Conservation (phyloP, 257 asterid genomes). For the Scutellaria barbata region DNA sequence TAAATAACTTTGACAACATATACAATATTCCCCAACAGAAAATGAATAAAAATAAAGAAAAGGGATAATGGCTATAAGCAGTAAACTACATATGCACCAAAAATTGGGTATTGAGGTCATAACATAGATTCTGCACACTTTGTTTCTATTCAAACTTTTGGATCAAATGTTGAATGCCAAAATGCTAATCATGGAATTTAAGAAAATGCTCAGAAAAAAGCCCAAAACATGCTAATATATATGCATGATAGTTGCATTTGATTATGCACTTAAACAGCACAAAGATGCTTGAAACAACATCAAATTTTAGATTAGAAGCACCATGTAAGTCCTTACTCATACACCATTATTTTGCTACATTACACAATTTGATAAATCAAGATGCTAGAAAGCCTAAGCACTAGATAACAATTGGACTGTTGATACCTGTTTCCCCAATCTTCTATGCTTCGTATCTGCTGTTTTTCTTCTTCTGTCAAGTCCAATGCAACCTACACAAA, state of each 20-base stretch:
- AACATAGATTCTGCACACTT: constrained; percentile 2
- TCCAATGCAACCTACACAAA: constrained; percentile 73
- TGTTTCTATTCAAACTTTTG: constrained; percentile 10
- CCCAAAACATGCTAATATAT: too few species aligned
- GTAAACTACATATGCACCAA: neutral
- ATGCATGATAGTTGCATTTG: neutral
- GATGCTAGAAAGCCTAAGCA: neutral
- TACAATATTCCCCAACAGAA: neutral
- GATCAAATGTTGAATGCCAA: neutral
- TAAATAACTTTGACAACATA: constrained; percentile 13
- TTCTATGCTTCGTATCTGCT: constrained; percentile 53
- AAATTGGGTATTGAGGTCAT: neutral
- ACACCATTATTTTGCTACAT: neutral
- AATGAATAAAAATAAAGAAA: neutral
- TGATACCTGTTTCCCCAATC: constrained; percentile 65
- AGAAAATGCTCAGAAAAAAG: neutral
- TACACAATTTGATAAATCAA: constrained; percentile 16
- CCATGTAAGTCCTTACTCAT: neutral
- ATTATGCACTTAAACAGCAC: neutral
- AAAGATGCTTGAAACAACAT: constrained; percentile 7
- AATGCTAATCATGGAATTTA: neutral
- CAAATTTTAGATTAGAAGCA: constrained; percentile 13
- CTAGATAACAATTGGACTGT: constrained; percentile 24
- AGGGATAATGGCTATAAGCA: neutral
- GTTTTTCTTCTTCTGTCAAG: constrained; percentile 73